Conservation (phyloP, 2,329 filamentous ascomycete species). For the Diaporthe vaccinii region DNA sequence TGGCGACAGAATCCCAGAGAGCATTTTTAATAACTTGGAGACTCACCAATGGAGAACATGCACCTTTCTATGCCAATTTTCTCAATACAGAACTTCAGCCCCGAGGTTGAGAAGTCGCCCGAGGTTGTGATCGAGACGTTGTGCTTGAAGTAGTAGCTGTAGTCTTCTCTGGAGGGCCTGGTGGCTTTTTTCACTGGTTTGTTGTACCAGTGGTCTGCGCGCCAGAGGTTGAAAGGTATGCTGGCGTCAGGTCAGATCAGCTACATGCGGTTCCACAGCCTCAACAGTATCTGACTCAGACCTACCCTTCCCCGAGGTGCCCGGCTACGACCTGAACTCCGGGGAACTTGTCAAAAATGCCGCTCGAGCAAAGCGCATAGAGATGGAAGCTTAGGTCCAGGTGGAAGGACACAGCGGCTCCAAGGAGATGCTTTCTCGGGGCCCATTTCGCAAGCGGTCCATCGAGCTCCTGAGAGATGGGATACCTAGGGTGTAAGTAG, state of each 20-base stretch:
- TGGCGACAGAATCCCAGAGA: too few relatives aligned
- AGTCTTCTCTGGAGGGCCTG: constrained; percentile 55
- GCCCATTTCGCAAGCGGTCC: constrained; percentile 41
- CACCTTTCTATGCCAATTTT: constrained; percentile 55
- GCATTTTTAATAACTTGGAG: neutral
- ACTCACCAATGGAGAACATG: constrained; percentile 56
- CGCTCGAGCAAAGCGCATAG: constrained; percentile 59
- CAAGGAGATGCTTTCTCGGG: constrained; percentile 50
- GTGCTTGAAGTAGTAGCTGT: constrained; percentile 55
- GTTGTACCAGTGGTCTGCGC: constrained; percentile 59
- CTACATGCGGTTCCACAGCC: neutral
- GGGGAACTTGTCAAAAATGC: constrained; percentile 58
- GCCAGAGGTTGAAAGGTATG: constrained; percentile 58
- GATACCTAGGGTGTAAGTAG: constrained; percentile 53
- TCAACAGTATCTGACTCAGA: constrained; percentile 5
- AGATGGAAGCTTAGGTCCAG: constrained; percentile 60
- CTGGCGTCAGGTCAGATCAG: constrained; percentile 43
- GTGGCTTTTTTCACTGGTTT: constrained; percentile 55
- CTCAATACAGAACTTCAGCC: constrained; percentile 56
- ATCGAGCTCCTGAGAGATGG: constrained; percentile 47
- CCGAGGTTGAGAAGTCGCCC: constrained; percentile 56
- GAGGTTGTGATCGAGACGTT: constrained; percentile 59
- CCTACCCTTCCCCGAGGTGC: constrained; percentile 58
- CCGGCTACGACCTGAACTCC: constrained; percentile 57
- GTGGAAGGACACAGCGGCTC: constrained; percentile 53